Evolutionary conservation across 306 rosid genomes (phyloP), one percentile per base, ranked within the genome.

Genomic region (Biancaea sappan): DNA sequence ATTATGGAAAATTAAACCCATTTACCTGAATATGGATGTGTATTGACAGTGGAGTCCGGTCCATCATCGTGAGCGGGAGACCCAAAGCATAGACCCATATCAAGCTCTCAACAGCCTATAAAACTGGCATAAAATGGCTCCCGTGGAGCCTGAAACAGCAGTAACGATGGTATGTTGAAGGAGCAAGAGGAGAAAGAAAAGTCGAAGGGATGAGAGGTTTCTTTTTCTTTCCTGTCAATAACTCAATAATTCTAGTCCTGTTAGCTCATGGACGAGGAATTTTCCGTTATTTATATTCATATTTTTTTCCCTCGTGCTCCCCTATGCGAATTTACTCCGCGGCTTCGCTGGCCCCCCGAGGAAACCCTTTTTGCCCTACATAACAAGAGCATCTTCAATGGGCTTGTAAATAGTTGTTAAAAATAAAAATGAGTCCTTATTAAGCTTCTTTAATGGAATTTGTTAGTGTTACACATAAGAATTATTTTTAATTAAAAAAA

Each of bases 81-180:
- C 70, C 81, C 85, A 46, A 66, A 82, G 86, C 91, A 87, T 53
- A 74, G 69, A 73, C 89, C 91, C 89, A 86, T 86, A 4, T 66
- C 63, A 21, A 43, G 54, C 31, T 24, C 9, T 6, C 46, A 25
- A 54, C 64, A 25, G 63, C 64, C 32, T 1, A 43, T 8, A 12
- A 57, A 29, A 32, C 34, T 44, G 29, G 67, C 62, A 15, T 25
- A 46, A 74, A 29, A 48, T 35, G 52, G 56, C 44, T 8, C 22
- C 16, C 50, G 47, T 62, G 48, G n/a, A 19, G 31, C 25, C 52
- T 7, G 52, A 37, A 5, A 24, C n/a, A 13, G 37, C 26, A 37
- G 28, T 8, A 40, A 54, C 16, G 16, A 12, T 0, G 28, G 28
- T 5, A 12, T 0, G 48, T 47, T 0, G 59, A 8, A 15, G 63